These are phyloP conservation scores for Pseudogymnoascus sp. DNA, from an alignment of 2,329 filamentous ascomycete genomes.

Conservation along the genomic window DNA sequence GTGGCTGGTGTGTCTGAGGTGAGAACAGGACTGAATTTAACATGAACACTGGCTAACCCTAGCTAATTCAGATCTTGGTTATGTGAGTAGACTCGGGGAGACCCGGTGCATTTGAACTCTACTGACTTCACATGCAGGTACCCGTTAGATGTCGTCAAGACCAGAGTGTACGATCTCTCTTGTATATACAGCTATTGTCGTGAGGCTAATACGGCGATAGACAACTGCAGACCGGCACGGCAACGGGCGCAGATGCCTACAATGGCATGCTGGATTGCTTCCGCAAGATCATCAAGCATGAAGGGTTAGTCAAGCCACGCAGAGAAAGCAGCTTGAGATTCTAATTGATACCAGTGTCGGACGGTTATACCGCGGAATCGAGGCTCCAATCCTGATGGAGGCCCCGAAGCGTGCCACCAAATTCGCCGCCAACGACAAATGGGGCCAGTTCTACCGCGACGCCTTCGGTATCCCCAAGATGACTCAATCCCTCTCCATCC, in stretches of 20 bases:
- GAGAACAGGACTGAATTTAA: slow-evolving; percentile 32
- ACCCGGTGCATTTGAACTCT: slow-evolving; percentile 8
- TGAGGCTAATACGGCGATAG: slow-evolving; percentile 37
- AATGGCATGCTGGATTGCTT: slow-evolving; percentile 98
- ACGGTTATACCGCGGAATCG: slow-evolving; percentile 90
- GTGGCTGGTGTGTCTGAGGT: slow-evolving; percentile 97
- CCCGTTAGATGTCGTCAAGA: slow-evolving; percentile 97
- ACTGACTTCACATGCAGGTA: slow-evolving; percentile 58
- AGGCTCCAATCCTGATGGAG: slow-evolving; percentile 95
- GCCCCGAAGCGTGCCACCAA: slow-evolving; percentile 95
- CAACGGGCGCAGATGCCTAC: slow-evolving; percentile 73
- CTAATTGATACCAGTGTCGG: slow-evolving; percentile 54
- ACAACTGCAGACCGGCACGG: slow-evolving; percentile 75
- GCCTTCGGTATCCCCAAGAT: slow-evolving; percentile 79
- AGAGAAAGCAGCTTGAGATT: not conserved
- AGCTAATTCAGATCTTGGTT: slow-evolving; percentile 63
- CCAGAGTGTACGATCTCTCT: slow-evolving; percentile 68
- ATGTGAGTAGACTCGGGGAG: slow-evolving; percentile 52
- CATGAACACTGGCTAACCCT: slow-evolving; percentile 17
- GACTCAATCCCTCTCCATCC: slow-evolving; percentile 83
- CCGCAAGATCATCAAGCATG: slow-evolving; percentile 89
- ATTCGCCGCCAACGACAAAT: slow-evolving; percentile 97
- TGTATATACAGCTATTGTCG: not conserved
- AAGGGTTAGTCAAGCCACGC: slow-evolving; percentile 58
- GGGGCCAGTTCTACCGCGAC: slow-evolving; percentile 90